A percentile compares a stretch with the other conserved stretches of the same genome.
These are phyloP conservation scores for Shiraia sp. DNA, from an alignment of 2,329 filamentous ascomycete species.

Conservation along the genomic window DNA sequence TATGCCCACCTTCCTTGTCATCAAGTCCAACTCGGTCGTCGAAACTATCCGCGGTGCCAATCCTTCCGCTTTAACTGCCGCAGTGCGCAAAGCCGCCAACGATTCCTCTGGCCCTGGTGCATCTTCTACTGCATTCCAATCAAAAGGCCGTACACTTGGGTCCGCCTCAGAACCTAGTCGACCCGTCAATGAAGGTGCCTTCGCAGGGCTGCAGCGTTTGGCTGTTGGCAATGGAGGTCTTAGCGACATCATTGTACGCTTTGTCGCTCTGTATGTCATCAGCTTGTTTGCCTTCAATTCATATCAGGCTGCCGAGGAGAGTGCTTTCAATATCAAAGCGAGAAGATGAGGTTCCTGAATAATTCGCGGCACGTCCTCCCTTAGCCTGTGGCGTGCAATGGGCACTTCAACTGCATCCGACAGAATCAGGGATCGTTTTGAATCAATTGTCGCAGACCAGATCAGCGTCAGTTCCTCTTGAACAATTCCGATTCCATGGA, in stretches of 20 bases:
- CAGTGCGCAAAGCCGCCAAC: slow-evolving; percentile 50
- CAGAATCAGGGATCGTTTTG: too few relatives aligned
- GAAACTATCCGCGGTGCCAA: slow-evolving; percentile 55
- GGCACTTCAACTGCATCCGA: too few relatives aligned
- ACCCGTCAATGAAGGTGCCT: slow-evolving; percentile 25
- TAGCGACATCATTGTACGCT: slow-evolving; percentile 47
- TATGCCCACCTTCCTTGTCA: slow-evolving; percentile 56
- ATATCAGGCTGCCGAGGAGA: slow-evolving; percentile 48
- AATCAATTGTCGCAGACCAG: too few relatives aligned
- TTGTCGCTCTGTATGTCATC: slow-evolving; percentile 51
- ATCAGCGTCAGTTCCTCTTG: too few relatives aligned
- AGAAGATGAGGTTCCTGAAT: slow-evolving; percentile 9
- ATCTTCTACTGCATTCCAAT: slow-evolving; percentile 41
- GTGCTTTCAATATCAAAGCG: slow-evolving; percentile 48
- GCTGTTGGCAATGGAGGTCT: slow-evolving; percentile 40
- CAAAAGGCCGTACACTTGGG: slow-evolving; percentile 50
- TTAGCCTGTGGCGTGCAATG: too few relatives aligned
- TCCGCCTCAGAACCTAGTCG: slow-evolving; percentile 29
- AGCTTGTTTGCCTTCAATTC: slow-evolving; percentile 53
- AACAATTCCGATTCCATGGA: too few relatives aligned
- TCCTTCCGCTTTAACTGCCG: slow-evolving; percentile 52
- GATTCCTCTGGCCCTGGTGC: slow-evolving; percentile 45
- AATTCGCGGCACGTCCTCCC: too few relatives aligned
- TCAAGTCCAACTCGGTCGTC: slow-evolving; percentile 49
- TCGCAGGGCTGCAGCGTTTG: slow-evolving; percentile 30